phyloP scores from a whole-genome alignment of 164 flowering plant species.

The Akebia trifoliata region DNA sequence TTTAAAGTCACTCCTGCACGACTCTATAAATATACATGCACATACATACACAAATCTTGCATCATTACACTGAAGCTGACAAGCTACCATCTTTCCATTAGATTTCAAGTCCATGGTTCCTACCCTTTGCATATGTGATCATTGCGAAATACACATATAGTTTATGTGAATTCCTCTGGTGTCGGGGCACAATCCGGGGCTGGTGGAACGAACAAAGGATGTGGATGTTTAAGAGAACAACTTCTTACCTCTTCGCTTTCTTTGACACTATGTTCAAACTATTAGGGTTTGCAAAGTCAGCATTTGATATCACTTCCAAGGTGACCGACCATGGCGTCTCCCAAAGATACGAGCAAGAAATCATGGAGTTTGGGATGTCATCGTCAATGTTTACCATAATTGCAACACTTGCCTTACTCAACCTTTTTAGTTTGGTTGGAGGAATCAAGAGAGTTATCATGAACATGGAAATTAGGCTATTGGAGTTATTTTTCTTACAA shows the following conservation, averaged over 20 bases:
- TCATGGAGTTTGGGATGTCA: conserved; percentile 34
- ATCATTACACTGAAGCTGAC: conserved; percentile 1
- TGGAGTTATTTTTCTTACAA: conserved; percentile 34
- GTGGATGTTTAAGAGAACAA: conserved; percentile 63
- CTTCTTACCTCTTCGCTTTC: conserved; percentile 49
- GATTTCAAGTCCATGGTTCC: conserved; percentile 62
- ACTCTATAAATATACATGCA: background rate
- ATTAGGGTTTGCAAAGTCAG: conserved; percentile 33
- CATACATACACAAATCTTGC: background rate
- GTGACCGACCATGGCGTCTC: conserved; percentile 44
- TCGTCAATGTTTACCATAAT: conserved; percentile 53
- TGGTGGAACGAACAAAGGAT: conserved; percentile 75
- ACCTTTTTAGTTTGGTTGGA: conserved; percentile 39
- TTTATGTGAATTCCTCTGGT: conserved; percentile 37
- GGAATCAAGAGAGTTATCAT: conserved; percentile 17
- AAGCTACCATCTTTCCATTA: conserved; percentile 14
- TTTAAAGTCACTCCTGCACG: no score
- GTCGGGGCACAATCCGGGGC: conserved; percentile 44
- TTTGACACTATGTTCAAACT: conserved; percentile 35
- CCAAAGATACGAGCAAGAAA: conserved; percentile 44
- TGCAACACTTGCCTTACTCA: conserved; percentile 51
- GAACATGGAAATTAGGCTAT: background rate
- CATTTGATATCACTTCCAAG: conserved; percentile 50
- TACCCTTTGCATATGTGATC: conserved; percentile 51
- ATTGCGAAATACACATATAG: conserved; percentile 22